Evolutionary conservation across 2,329 filamentous ascomycete species (phyloP).

Genomic region (Trichoderma aggressivum): DNA sequence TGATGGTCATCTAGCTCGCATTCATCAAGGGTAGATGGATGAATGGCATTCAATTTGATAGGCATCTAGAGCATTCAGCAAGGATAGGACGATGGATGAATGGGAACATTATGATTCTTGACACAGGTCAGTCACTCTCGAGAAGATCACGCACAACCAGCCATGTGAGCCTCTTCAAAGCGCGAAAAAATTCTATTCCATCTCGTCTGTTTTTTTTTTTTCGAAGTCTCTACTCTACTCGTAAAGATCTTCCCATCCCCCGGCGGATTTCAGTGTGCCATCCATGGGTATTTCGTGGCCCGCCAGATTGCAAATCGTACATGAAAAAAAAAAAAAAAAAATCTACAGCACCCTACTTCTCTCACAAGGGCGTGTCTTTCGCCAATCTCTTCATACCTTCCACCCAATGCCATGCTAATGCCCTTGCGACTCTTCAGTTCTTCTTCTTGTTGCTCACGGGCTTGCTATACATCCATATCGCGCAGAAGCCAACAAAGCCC

Average conservation of each 20-base stretch:
- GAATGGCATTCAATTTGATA: too few relatives aligned
- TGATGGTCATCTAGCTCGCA: neutral
- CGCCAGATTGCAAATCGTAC: conserved; percentile 12
- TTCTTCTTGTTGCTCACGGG: conserved; percentile 34
- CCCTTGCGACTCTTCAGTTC: neutral
- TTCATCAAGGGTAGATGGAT: neutral
- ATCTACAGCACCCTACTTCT: neutral
- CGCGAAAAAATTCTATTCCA: conserved; percentile 13
- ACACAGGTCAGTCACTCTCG: neutral
- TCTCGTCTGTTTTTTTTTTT: conserved; percentile 17
- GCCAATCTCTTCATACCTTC: neutral
- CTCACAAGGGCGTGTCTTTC: neutral
- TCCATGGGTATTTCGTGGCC: conserved; percentile 6
- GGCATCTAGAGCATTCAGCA: neutral
- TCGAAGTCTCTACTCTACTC: conserved; percentile 23
- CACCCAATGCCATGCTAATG: neutral
- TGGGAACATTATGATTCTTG: too few relatives aligned
- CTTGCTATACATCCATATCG: conserved; percentile 76
- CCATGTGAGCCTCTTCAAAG: neutral
- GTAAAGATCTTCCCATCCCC: conserved; percentile 18
- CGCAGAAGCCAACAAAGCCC: conserved; percentile 82
- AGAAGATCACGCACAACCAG: neutral
- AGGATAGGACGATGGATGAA: neutral
- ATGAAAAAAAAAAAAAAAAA: conserved; percentile 9
- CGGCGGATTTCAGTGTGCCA: neutral